Base-by-base conservation (phyloP, 1,284 basidiomycete species). In the Sanghuangporus baumii region DNA sequence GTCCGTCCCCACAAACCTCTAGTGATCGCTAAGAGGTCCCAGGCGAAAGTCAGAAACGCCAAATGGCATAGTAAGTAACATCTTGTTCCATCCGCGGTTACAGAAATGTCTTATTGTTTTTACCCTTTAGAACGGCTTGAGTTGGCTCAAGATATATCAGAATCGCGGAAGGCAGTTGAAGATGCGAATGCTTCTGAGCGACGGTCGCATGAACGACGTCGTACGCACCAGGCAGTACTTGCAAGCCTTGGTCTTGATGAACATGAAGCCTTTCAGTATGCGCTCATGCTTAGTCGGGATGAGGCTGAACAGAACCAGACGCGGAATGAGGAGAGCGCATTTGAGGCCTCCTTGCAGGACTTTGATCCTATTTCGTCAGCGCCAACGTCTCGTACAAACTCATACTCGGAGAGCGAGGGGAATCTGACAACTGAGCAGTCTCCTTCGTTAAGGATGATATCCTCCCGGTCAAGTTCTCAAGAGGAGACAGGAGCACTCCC, bases 201-300 rank as follows among this genome's bases (percentile, higher is more conserved):
- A 52, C 74, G 73, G 18, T 70, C 71, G 12, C 76, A 80, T 67
- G 78, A 78, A 0, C 77, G 82, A 41, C 81, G 82, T 66, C 76
- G 77, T 38, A 87, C 84, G 65, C 88, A 91, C 66, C 74, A 74
- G 14, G 77, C 76, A 1, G 79, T 79, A 8, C 72, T 91, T 20
- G 78, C 83, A 23, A 75, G 76, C n/a, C 78, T 94, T 9, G 91
- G 91, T 0, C 74, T 95, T 52, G 86, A 80, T 66, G 93, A 95
- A 69, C 75, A 77, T 6, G 92, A 93, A 69, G 91, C 89, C 0
- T 76, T 95, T 20, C 89, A 92, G 67, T 94, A 94, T 69, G 82
- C 87, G 0, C 72, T 95, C 59, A 93, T 95, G 91, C 81, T 95
- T 62, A 93, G 89, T 66, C 84, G 89, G 5, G 93, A 95, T 41